phyloP scores from a whole-genome alignment of 164 flowering plant genomes.

The Magnolia kwangsiensis region DNA sequence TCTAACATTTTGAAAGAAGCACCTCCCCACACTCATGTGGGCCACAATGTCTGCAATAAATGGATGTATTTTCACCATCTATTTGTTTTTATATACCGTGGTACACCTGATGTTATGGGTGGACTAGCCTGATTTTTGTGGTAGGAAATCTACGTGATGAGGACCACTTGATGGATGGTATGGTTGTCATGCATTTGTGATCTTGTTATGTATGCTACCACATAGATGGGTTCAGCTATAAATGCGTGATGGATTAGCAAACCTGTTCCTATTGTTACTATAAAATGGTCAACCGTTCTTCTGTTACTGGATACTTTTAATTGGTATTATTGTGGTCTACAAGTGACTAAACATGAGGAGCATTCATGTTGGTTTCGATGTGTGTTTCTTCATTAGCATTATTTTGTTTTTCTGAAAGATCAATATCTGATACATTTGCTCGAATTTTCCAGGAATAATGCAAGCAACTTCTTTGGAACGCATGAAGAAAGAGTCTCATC shows the following conservation, averaged over 20 bases:
- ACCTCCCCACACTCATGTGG: background rate
- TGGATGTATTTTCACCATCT: too few relatives aligned
- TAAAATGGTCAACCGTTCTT: background rate
- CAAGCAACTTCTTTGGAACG: conserved; percentile 90
- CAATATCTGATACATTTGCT: background rate
- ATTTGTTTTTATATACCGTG: background rate
- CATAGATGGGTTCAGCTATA: background rate
- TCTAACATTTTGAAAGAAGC: background rate
- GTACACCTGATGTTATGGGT: background rate
- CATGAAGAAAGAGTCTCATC: conserved; percentile 44
- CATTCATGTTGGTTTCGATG: background rate
- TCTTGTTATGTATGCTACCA: background rate
- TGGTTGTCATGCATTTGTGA: background rate
- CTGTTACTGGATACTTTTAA: background rate
- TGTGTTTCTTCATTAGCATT: background rate
- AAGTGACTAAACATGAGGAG: background rate
- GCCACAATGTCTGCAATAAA: too few relatives aligned
- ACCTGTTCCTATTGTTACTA: background rate
- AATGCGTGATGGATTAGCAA: background rate
- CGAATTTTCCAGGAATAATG: conserved; percentile 56
- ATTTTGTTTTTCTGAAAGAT: background rate
- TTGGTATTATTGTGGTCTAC: background rate
- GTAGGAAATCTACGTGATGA: too few relatives aligned
- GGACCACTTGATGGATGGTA: background rate
- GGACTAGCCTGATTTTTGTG: background rate